Evolutionary conservation across 2,329 filamentous ascomycete genomes (phyloP).

Genomic region (Fusarium sp.): DNA sequence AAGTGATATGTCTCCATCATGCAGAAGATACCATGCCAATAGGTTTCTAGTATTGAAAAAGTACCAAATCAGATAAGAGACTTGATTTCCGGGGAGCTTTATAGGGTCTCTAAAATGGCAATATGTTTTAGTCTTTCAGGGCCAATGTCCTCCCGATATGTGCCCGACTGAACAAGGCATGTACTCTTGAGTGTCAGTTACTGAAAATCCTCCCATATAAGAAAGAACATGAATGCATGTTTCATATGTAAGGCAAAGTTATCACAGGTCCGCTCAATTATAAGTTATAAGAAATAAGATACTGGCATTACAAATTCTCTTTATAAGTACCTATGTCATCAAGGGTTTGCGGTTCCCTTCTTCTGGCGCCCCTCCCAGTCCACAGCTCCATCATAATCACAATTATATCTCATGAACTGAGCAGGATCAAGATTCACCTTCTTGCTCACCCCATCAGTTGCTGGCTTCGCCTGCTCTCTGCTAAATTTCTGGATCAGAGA

Average conservation of each 20-base stretch:
- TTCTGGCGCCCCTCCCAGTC: constrained; percentile 35
- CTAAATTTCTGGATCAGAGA: constrained; percentile 35
- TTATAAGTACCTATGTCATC: neutral
- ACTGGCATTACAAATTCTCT: neutral
- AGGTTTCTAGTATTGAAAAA: too few relatives aligned
- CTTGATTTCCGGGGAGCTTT: too few relatives aligned
- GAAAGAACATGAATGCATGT: rapidly evolving
- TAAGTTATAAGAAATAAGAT: neutral
- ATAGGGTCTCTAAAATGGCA: neutral
- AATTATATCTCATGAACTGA: constrained; percentile 37
- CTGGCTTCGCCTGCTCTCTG: constrained; percentile 33
- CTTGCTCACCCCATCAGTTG: constrained; percentile 23
- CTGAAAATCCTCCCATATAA: rapidly evolving
- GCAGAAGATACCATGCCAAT: neutral
- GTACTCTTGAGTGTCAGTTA: neutral
- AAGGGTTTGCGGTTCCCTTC: constrained; percentile 5
- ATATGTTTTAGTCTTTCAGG: neutral
- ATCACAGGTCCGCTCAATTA: neutral
- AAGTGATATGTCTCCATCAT: neutral
- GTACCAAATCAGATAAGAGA: neutral
- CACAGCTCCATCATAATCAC: constrained; percentile 29
- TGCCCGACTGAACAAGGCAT: neutral
- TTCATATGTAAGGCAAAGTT: neutral
- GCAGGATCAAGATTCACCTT: constrained; percentile 33
- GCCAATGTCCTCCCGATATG: neutral